Evolutionary conservation across 192 early-diverging fungal genomes (phyloP), one percentile per base, ranked within the genome.

Genomic region (Allomyces javanicus): DNA sequence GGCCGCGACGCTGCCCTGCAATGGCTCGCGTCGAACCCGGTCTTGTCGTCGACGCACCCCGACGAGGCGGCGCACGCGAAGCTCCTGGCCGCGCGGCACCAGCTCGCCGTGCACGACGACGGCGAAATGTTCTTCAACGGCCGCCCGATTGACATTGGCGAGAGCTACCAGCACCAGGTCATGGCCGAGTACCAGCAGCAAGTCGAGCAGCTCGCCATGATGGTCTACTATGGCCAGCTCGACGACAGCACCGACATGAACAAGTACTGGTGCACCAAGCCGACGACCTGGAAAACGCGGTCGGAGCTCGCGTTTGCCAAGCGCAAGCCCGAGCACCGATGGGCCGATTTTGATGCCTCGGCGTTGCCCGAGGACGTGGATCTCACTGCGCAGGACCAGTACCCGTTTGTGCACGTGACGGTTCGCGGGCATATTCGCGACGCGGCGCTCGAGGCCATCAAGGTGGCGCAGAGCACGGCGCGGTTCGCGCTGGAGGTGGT

Each of bases 201-300:
- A 72, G 67, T 80, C 0, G 76, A 76, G 68, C 70, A 71, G 61
- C 61, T 89, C 9, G 72, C 72, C 5, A 66, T 61, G 24, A 71
- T 67, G 74, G 68, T 85, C 4, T 84, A 87, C 44, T 50, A 70
- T 11, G 77, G 76, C 10, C 67, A 77, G 44, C 70, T 97, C 21
- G 26, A 66, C 0, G 74, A 85, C 22, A 68, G 77, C 5, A 73
- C 73, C 14, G 67, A 88, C 44, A 50, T 93, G 11, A 91, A 87
- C 62, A 87, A 89, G 0, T 83, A 82, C 65, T 78, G 95, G 10
- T 70, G 90, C 64, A 83, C 81, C 4, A 72, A 79, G 66, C 80
- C 86, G 21, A 70, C 74, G 58, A 82, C 89, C 0, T 67, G 80
- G n/a, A 24, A 68, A 10, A 71, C 76, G 23, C 85, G 95, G 61